Base-by-base conservation (phyloP, 164 flowering plant species). In the Litsea cubeba region DNA sequence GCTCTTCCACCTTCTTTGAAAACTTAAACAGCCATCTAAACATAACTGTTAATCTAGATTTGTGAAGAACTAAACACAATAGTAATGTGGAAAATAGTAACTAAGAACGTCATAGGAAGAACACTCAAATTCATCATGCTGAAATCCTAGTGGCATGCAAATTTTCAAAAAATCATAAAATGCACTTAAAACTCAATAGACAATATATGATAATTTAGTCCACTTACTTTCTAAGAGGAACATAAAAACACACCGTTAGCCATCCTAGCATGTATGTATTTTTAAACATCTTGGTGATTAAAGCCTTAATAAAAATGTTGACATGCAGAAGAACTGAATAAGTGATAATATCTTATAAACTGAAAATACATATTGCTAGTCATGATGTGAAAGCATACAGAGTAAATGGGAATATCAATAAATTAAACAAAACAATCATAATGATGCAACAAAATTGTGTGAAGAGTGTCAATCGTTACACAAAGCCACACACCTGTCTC, bases 401-500 rank as follows among this genome's bases (percentile, higher is more conserved):
- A 14, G 60, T 54, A 20, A 54, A 20, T 54, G n/a, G 60, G 17
- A 20, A 54, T 20, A 54, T 54, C 60, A 15, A 15, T 54, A 54
- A 54, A 57, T 28, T 54, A 65, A 76, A 32, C 65, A 28, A 24
- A 25, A 2, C 22, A 18, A 22, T 22, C 51, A 51, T 25, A 65
- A 70, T 12, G n/a, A 54, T 12, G 24, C 30, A 68, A 63, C 20
- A 63, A 62, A 12, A 72, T 50, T 49, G 62, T 15, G n/a, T 30
- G 6, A 30, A 64, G 35, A 12, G 69, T 17, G 69, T 3, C 12
- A 66, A 35, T 15, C 2, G 74, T 17, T 60, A 18, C 66, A 30
- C 28, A 50, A 26, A 54, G 24, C 65, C 46, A 62, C 58, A 71
- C 81, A 95, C 99, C 93, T 80, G 30, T 89, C 89, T 60, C 69